Evolutionary conservation across 192 early-diverging fungal genomes (phyloP).

Genomic region (Kappamyces sp.): DNA sequence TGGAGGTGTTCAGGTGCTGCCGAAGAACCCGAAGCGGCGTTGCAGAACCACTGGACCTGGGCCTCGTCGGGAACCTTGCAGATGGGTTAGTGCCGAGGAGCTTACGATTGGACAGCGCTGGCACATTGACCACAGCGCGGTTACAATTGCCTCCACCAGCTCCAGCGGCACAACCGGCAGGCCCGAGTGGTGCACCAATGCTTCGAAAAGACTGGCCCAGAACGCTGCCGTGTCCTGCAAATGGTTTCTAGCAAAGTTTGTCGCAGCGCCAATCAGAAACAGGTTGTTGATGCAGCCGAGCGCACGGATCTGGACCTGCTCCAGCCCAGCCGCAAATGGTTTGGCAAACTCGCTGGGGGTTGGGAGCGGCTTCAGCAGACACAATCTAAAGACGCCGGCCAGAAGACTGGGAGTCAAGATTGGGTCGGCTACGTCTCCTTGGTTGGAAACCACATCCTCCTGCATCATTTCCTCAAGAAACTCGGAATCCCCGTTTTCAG

Average conservation of each 20-base stretch:
- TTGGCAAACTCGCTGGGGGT: neutral
- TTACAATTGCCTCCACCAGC: slow-evolving; percentile 58
- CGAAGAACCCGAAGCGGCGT: too few relatives aligned
- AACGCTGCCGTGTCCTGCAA: too few relatives aligned
- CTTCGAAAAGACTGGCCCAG: too few relatives aligned
- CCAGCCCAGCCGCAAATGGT: slow-evolving; percentile 2
- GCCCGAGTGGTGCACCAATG: too few relatives aligned
- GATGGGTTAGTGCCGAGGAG: too few relatives aligned
- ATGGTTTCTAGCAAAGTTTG: too few relatives aligned
- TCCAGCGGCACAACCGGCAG: slow-evolving; percentile 41
- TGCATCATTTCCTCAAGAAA: slow-evolving; percentile 27
- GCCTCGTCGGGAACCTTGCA: slow-evolving; percentile 36
- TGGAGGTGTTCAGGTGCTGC: slow-evolving; percentile 26
- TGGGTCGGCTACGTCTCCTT: neutral
- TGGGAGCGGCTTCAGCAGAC: neutral
- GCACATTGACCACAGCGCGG: slow-evolving; percentile 72
- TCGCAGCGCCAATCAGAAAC: slow-evolving; percentile 14
- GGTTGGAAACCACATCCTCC: slow-evolving; percentile 4
- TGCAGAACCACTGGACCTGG: slow-evolving; percentile 41
- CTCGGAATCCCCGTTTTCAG: slow-evolving; percentile 33
- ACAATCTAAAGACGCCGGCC: neutral
- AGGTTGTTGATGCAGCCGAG: slow-evolving; percentile 31
- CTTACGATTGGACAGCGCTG: too few relatives aligned
- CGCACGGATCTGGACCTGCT: slow-evolving; percentile 17
- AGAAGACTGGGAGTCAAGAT: neutral